Base-by-base conservation (phyloP, 1,284 basidiomycete genomes). In the Pisolithus thermaeus region DNA sequence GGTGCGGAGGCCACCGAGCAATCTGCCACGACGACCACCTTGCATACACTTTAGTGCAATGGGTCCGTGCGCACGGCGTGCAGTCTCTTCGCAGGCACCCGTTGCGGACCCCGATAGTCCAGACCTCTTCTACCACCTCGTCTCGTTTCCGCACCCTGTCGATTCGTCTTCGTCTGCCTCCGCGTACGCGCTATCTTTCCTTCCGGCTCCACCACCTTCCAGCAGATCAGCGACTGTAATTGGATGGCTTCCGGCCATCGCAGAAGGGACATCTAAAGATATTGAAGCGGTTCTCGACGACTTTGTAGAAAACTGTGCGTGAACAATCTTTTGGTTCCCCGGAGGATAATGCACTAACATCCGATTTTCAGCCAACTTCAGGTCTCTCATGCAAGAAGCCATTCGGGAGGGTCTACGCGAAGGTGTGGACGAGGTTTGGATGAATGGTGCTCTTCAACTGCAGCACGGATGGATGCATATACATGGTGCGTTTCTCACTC, bases 391-490 rank as follows among this genome's bases (percentile, higher is more conserved):
- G 42, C 85, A 90, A 56, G 67, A 77, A 51, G 78, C 78, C 6
- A 70, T 89, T 11, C 73, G 74, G 53, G 64, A 70, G 25, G 81
- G 74, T 30, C 69, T 90, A 5, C 62, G 61, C 7, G 77, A 84
- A 46, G 75, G 73, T 14, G 70, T 76, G 1, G 88, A 90, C 58
- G 81, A 87, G 3, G 71, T 87, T 3, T 82, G 84, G 70, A 75
- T 62, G 12, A 82, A 82, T 53, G 78, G 74, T 3, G 88, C 87
- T 12, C 67, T 78, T 23, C 84, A 87, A 60, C 68, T 80, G 2
- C 77, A 79, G 51, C 67, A 79, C 39, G 89, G 88, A 11, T 91
- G 88, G 89, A 85, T 91, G 84, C 88, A 91, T 62, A 82, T 91
- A 46, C 80, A 90, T 47, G 88, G 87, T 86, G 57, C 51, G 77